Conservation (phyloP, 2,329 filamentous ascomycete species). For the Podosphaera xanthii region DNA sequence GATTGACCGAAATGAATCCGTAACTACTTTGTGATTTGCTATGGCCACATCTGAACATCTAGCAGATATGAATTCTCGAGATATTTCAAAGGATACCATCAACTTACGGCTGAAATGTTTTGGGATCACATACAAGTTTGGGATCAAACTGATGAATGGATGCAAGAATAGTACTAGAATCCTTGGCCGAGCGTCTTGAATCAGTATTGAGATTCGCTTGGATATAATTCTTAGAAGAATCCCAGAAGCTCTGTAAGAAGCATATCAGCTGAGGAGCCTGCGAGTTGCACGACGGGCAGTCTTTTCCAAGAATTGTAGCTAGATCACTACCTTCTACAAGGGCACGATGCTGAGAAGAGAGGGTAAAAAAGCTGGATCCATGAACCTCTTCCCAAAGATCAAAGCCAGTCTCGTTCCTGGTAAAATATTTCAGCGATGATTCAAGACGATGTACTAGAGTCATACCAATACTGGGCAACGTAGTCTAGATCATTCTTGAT, state of each 20-base stretch:
- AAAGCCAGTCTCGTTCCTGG: conserved; percentile 30
- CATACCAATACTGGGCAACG: conserved; percentile 44
- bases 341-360: conserved; percentile 45
- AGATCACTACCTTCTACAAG: conserved; percentile 43
- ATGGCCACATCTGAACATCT: conserved; percentile 27
- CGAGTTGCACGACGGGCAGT: conserved; percentile 34
- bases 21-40: conserved; percentile 53
- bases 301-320: conserved; percentile 36
- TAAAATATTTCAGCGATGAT: neutral
- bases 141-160: conserved; percentile 51
- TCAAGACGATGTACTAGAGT: neutral
- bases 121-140: conserved; percentile 38
- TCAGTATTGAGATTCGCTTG: conserved; percentile 45
- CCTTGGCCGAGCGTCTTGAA: conserved; percentile 41
- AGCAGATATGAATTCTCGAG: neutral
- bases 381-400: conserved; percentile 70
- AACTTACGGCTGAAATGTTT: conserved; percentile 49
- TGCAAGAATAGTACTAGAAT: conserved; percentile 45
- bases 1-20: conserved; percentile 50
- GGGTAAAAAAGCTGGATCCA: conserved; percentile 61
- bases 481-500: conserved; percentile 57
- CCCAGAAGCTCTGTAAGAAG: conserved; percentile 55
- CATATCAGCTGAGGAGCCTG: conserved; percentile 50
- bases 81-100: neutral
- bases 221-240: conserved; percentile 30